Conservation (phyloP, 108 stramenopile species). For the Licmophora abbreviata region DNA sequence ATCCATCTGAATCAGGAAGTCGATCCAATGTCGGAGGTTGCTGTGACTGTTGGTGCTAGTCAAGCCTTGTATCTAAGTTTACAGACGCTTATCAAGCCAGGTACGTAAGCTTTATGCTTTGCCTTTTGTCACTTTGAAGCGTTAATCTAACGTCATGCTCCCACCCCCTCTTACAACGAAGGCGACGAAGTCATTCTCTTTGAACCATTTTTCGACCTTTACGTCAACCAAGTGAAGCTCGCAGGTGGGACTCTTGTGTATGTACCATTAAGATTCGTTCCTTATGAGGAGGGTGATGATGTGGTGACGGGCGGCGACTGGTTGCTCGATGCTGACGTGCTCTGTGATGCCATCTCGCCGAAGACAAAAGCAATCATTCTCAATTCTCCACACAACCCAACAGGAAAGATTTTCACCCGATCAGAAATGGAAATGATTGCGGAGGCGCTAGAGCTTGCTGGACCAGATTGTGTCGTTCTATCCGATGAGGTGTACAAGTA, state of each 20-base stretch:
- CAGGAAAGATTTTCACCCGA: slow-evolving; percentile 91
- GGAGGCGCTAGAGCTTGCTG: slow-evolving; percentile 56
- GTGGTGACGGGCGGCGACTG: slow-evolving; percentile 70
- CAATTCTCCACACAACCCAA: slow-evolving; percentile 99
- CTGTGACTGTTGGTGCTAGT: slow-evolving; percentile 92
- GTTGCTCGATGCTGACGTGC: slow-evolving; percentile 61
- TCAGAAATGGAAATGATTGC: slow-evolving; percentile 88
- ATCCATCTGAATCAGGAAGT: slow-evolving; percentile 71
- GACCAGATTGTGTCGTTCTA: slow-evolving; percentile 66
- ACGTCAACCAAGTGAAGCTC: slow-evolving; percentile 78
- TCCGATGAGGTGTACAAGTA: slow-evolving; percentile 99
- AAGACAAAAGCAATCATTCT: slow-evolving; percentile 86
- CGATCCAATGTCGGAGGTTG: slow-evolving; percentile 80
- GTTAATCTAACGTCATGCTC: neutral
- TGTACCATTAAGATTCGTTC: slow-evolving; percentile 72
- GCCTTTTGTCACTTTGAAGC: neutral
- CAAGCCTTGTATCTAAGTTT: slow-evolving; percentile 84
- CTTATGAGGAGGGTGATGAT: slow-evolving; percentile 27
- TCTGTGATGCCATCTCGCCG: slow-evolving; percentile 67
- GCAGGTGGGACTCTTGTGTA: slow-evolving; percentile 76
- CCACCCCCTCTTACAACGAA: slow-evolving; percentile 3
- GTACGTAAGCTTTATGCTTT: slow-evolving; percentile 13
- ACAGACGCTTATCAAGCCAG: slow-evolving; percentile 76
- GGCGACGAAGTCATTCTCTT: slow-evolving; percentile 94
- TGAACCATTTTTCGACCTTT: slow-evolving; percentile 98